These are phyloP conservation scores for Carex parvula DNA, from an alignment of 176 grass and related monocot genomes.

Conservation along the genomic window DNA sequence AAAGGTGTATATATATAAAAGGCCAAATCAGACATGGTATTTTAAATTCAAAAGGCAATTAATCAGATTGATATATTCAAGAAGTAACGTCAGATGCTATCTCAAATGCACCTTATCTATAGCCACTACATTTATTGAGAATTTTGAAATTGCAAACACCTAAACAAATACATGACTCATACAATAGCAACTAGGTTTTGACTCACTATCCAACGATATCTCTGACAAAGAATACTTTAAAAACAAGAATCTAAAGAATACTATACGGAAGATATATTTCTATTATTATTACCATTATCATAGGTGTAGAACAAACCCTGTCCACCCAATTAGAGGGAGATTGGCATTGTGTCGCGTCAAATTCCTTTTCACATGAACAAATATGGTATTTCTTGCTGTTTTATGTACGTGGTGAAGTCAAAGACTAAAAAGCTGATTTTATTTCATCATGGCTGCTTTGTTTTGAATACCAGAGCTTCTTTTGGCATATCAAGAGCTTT, in stretches of 20 bases:
- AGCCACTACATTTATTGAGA: not conserved
- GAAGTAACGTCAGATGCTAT: not conserved
- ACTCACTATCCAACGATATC: not conserved
- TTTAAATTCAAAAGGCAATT: not conserved
- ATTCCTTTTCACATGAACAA: constrained; percentile 17
- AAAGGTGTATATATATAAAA: not conserved
- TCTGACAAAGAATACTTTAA: constrained; percentile 6
- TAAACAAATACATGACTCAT: not conserved
- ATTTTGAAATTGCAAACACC: not conserved
- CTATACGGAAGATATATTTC: constrained; percentile 29
- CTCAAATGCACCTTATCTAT: constrained; percentile 3
- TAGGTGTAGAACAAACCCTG: constrained; percentile 11
- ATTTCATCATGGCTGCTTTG: constrained; percentile 22
- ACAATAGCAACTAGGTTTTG: not conserved
- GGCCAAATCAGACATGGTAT: not conserved
- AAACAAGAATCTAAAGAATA: constrained; percentile 28
- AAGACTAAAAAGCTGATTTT: constrained; percentile 11
- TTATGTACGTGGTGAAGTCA: constrained; percentile 9
- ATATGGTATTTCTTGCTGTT: constrained; percentile 18
- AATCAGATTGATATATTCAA: constrained; percentile 14
- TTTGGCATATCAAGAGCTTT: constrained; percentile 86
- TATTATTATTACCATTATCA: constrained; percentile 19
- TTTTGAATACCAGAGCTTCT: constrained; percentile 78
- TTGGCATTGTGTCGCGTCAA: not conserved
- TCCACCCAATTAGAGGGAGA: not conserved